phyloP scores from a whole-genome alignment of 2,329 filamentous ascomycete genomes.

The Ascomycota sp. region DNA sequence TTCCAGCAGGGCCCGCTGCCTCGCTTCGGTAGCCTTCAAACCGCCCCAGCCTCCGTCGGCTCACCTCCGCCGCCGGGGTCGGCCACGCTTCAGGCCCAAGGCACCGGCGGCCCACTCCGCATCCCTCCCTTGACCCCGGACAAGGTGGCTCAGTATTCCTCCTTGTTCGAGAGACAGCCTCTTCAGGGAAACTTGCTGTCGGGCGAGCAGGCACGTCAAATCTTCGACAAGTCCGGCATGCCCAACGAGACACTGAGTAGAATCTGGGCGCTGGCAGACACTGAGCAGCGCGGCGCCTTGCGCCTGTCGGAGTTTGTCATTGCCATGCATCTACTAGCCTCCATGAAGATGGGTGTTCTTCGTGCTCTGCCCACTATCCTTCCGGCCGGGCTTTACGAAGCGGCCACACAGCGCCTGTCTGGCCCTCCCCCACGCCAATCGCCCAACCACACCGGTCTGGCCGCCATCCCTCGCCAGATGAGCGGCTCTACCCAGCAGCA shows the following conservation, averaged over 20 bases:
- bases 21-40: constrained; percentile 60
- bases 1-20: constrained; percentile 76
- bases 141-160: constrained; percentile 73
- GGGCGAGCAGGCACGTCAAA: constrained; percentile 73
- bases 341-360: constrained; percentile 68
- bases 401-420: constrained; percentile 49
- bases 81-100: constrained; percentile 31
- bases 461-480: constrained; percentile 64
- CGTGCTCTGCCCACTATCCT: constrained; percentile 61
- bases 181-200: constrained; percentile 54
- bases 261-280: constrained; percentile 91
- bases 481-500: constrained; percentile 48
- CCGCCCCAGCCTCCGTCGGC: constrained; percentile 8
- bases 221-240: constrained; percentile 82
- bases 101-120: constrained; percentile 51
- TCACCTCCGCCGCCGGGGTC: constrained; percentile 22
- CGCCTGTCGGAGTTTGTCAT: constrained; percentile 88
- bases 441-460: constrained; percentile 30
- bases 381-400: constrained; percentile 75
- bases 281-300: constrained; percentile 73
- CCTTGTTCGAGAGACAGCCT: constrained; percentile 78
- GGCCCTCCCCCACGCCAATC: constrained; percentile 24
- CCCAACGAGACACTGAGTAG: constrained; percentile 81
- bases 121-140: constrained; percentile 77
- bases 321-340: constrained; percentile 91